Evolutionary conservation across 345 rosid genomes (phyloP).

Genomic region (Pelargonium nanum): DNA sequence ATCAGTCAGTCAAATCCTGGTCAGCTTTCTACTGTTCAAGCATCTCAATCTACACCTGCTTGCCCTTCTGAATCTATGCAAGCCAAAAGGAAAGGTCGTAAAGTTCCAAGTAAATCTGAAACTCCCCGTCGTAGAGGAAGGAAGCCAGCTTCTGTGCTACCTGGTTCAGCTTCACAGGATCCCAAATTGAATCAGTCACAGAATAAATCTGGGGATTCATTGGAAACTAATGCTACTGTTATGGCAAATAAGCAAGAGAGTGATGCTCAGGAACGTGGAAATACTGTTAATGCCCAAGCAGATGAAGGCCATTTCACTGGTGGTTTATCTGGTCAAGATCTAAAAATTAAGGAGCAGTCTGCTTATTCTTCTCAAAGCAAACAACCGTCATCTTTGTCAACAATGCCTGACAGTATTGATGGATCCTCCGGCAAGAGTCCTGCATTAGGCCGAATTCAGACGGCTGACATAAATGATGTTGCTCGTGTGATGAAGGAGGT

Average conservation of each 20-base stretch:
- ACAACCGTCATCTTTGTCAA: slow-evolving; percentile 6
- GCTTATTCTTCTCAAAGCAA: slow-evolving; percentile 10
- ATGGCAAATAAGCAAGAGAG: slow-evolving; percentile 31
- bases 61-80: slow-evolving; percentile 15
- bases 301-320: slow-evolving; percentile 13
- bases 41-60: slow-evolving; percentile 15
- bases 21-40: slow-evolving; percentile 12
- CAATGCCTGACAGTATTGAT: slow-evolving; percentile 2
- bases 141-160: slow-evolving; percentile 22
- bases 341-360: slow-evolving; percentile 15
- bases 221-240: slow-evolving; percentile 14
- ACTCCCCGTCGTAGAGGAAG: slow-evolving; percentile 33
- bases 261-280: slow-evolving; percentile 26
- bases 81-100: slow-evolving; percentile 35
- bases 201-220: slow-evolving; percentile 20
- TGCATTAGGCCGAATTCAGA: slow-evolving; percentile 33
- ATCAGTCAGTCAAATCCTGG: slow-evolving; percentile 20
- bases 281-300: slow-evolving; percentile 26
- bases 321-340: slow-evolving; percentile 22
- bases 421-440: slow-evolving; percentile 10
- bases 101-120: slow-evolving; percentile 26
- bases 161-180: slow-evolving; percentile 16
- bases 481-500: slow-evolving; percentile 59
- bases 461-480: slow-evolving; percentile 40
- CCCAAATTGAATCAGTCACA: slow-evolving; percentile 18